phyloP scores from a whole-genome alignment of 495 filamentous ascomycete species.

The Filosporella fistucella region DNA sequence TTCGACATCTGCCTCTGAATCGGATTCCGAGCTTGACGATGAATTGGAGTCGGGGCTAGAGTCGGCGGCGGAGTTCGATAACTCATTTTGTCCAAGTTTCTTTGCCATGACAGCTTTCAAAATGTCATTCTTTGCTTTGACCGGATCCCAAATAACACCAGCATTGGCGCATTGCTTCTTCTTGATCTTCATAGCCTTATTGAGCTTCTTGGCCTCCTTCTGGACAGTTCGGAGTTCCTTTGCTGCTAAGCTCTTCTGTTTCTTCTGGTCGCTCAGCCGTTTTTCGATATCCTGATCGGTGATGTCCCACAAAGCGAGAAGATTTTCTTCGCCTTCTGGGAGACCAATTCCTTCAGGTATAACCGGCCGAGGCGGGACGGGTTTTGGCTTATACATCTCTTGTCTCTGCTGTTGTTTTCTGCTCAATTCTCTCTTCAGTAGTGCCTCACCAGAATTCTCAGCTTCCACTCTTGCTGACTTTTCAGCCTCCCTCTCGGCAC shows the following conservation, averaged over 20 bases:
- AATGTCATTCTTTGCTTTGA: constrained; percentile 11
- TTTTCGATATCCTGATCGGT: constrained; percentile 25
- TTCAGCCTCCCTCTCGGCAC: not conserved
- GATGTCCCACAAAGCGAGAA: constrained; percentile 31
- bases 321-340: constrained; percentile 31
- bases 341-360: constrained; percentile 26
- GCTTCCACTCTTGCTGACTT: not conserved
- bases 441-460: constrained; percentile 3
- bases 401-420: constrained; percentile 37
- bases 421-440: constrained; percentile 19
- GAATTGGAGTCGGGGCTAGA: constrained; percentile 2
- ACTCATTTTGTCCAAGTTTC: not conserved
- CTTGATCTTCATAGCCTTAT: constrained; percentile 16
- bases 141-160: constrained; percentile 11
- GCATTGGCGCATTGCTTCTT: constrained; percentile 14
- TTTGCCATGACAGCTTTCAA: constrained; percentile 6
- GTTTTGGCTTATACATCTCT: constrained; percentile 19
- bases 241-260: constrained; percentile 22
- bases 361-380: constrained; percentile 26
- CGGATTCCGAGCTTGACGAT: not conserved
- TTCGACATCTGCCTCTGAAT: not conserved
- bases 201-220: constrained; percentile 21
- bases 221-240: constrained; percentile 26
- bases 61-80: not conserved
- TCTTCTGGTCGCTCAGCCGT: constrained; percentile 22